Evolutionary conservation across 768 basidiomycete genomes (phyloP), one percentile per base, ranked within the genome.

Genomic region (Podaxis sp.): DNA sequence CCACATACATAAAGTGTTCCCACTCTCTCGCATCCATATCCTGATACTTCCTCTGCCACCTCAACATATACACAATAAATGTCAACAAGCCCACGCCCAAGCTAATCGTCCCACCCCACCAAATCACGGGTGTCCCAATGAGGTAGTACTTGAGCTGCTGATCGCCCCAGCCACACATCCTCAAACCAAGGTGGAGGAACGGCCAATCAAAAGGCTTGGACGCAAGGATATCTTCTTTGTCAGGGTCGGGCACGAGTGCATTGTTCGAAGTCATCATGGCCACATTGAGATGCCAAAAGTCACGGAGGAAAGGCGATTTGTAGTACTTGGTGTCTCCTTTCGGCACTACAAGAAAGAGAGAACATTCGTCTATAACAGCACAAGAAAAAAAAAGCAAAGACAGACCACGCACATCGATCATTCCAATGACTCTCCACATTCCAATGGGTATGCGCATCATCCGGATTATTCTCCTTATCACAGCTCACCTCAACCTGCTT

Each of bases 181-280:
- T 83, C 69, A 99, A 73, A 23, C 96, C 96, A 14, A 95, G 81
- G 50, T 85, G 86, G 42, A 98, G 78, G 76, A 91, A 87, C 0
- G 96, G 96, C 96, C 97, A 99, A 68, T 98, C 95, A 40, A 83
- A 82, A 0, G 96, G 95, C 66, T 83, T 85, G 36, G 94, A 96
- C 0, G 96, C 97, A 55, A 99, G 86, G 69, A 98, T 93, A 71
- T 99, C 97, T 67, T 96, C 93, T 75, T 98, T 98, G 79, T 99
- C 97, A 0, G 96, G 94, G 68, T 99, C 95, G 1, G 97, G 97
- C 42, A 98, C 73, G 57, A 99, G 88, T 0, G 97, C 96, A 70
- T 99, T 99, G 78, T 99, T 99, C 4, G 97, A 98, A 0, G 96
- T 97, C 93, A 95, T 95, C 97, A 99, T 99, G 6, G 95, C 97